Evolutionary conservation across 2,329 filamentous ascomycete species (phyloP), one percentile per base, ranked within the genome.

Genomic region (Aureobasidium sp.): DNA sequence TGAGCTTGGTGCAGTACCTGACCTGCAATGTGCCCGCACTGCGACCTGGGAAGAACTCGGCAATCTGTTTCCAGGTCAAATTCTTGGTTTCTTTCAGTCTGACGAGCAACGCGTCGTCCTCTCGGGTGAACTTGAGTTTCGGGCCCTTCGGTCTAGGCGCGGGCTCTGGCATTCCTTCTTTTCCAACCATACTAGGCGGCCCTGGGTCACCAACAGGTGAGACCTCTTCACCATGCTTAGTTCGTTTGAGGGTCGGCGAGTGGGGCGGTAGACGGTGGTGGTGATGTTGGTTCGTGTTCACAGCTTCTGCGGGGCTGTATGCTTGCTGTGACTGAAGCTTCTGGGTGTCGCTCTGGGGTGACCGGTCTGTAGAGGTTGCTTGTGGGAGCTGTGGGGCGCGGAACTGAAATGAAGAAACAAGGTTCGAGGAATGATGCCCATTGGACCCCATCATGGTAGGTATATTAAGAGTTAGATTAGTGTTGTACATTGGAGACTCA

Each of bases 21-120:
- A 97, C 92, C 74, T 97, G 92, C 64, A 97, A 77, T 33, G 92
- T 96, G 19, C 92, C 92, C 49, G 90, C 95, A 63, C 90, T 94
- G 62, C 92, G 82, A 1, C 91, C 92, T 0, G 92, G 92, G 68
- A 97, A 97, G 76, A 96, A 96, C 71, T 96, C 92, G 62, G 91
- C 90, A 70, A 97, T 97, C 79, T 97, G 92, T 76, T 96, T 96
- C 92, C 92, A 97, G 5, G 92, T 96, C 71, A 97, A 79, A 71
- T 90, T 92, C 75, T 94, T 95, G 70, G 94, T 92, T 76, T 97
- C 92, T 74, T 97, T 97, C 65, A 97, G 79, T 71, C 96, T 90
- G 62, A 96, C 87, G 60, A 97, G 80, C 52, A 96, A 78, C 67
- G 89, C 86, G 74, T 97, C 92, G 72, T 97, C 92, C 73, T 96